Evolutionary conservation across 208 protist species (phyloP).

Genomic region (Acanthamoeba healyi): DNA sequence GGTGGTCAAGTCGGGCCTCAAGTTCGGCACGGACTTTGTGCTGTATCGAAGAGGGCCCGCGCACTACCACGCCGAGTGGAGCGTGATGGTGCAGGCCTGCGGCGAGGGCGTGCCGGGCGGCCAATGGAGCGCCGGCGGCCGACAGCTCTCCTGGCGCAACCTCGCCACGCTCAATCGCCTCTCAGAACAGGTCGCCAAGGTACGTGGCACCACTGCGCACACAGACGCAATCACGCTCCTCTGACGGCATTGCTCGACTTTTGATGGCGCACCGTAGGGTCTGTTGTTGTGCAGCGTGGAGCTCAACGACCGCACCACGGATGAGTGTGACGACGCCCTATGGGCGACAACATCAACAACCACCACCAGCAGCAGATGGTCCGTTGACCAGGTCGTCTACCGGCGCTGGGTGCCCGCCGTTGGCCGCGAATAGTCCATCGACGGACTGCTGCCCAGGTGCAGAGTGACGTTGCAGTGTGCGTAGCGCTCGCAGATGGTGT

Average conservation of each 20-base stretch:
- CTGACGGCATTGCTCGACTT: background rate
- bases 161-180: constrained; percentile 26
- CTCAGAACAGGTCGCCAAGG: constrained; percentile 49
- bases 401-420: background rate
- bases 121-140: constrained; percentile 17
- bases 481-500: no score
- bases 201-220: background rate
- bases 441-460: no score
- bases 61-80: constrained; percentile 48
- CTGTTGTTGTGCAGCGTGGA: constrained; percentile 28
- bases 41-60: constrained; percentile 7
- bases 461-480: no score
- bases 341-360: no score
- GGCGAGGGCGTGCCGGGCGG: background rate
- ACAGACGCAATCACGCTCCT: background rate
- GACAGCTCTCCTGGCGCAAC: constrained; percentile 52
- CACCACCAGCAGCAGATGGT: background rate
- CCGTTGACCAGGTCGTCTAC: constrained; percentile 10
- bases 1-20: constrained; percentile 44
- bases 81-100: constrained; percentile 13
- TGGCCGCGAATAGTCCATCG: background rate
- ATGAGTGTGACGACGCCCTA: background rate
- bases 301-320: background rate
- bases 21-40: constrained; percentile 61
- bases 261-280: background rate